These are phyloP conservation scores for Fraxinus paxiana DNA, from an alignment of 305 asterid species.

Conservation along the genomic window DNA sequence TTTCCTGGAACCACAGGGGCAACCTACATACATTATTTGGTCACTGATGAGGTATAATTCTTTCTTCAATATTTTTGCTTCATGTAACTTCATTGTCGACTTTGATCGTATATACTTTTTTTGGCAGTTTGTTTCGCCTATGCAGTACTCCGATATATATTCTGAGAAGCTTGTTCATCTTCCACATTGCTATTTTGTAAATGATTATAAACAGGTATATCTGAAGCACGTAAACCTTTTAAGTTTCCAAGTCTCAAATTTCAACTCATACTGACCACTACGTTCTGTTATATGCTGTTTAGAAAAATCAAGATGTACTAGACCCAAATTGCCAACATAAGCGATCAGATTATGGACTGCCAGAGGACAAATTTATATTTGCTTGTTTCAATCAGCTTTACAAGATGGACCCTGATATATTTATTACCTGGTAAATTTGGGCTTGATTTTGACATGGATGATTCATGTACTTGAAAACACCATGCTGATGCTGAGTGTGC, in stretches of 20 bases:
- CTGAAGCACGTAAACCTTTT: conserved; percentile 5
- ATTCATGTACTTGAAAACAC: background rate
- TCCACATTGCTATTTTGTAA: conserved; percentile 96
- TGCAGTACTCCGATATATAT: conserved; percentile 68
- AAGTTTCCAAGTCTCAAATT: background rate
- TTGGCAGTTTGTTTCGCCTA: conserved; percentile 91
- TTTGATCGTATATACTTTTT: conserved; percentile 1
- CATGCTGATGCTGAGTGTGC: conserved; percentile 7
- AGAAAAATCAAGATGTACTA: conserved; percentile 92
- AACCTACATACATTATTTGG: conserved; percentile 79
- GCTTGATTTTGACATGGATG: background rate
- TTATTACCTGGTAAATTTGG: conserved; percentile 62
- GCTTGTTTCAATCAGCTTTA: conserved; percentile 98
- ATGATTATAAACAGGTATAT: conserved; percentile 90
- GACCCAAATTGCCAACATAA: conserved; percentile 71
- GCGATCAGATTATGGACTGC: conserved; percentile 90
- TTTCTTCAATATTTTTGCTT: conserved; percentile 2
- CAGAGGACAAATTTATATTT: conserved; percentile 87
- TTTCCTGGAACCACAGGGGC: conserved; percentile 99
- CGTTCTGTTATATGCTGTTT: conserved; percentile 14
- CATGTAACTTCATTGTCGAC: background rate
- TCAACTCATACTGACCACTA: conserved; percentile 16
- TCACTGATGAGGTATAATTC: conserved; percentile 71
- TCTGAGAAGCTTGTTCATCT: conserved; percentile 93
- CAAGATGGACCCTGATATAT: conserved; percentile 98